A percentile compares a stretch with the other conserved stretches of the same genome.
These are phyloP conservation scores for Monilinia fructigena DNA, from an alignment of 2,329 filamentous ascomycete genomes.

Conservation along the genomic window DNA sequence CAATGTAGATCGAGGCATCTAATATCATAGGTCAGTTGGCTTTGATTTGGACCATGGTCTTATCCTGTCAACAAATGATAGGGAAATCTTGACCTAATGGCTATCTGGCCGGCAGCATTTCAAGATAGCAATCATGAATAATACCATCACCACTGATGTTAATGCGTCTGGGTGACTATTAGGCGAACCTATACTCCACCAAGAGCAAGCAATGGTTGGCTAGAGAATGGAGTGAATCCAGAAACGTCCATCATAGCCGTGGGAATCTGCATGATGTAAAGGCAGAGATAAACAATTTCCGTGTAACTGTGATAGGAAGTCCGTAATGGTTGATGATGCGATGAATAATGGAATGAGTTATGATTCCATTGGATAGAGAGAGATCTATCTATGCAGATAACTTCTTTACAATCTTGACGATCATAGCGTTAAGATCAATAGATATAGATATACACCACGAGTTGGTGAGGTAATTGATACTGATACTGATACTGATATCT, in stretches of 20 bases:
- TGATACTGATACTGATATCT: constrained; percentile 13
- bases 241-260: neutral
- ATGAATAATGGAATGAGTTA: neutral
- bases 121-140: constrained; percentile 17
- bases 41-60: neutral
- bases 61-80: constrained; percentile 15
- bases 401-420: constrained; percentile 1
- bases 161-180: constrained; percentile 4
- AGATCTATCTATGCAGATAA: neutral
- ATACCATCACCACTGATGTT: constrained; percentile 11
- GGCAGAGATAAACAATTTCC: constrained; percentile 9
- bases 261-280: constrained; percentile 5
- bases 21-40: constrained; percentile 18
- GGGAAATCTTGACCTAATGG: constrained; percentile 1
- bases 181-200: constrained; percentile 8
- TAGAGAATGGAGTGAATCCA: neutral
- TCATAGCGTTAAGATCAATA: neutral
- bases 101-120: constrained; percentile 15
- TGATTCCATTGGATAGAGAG: too few species aligned
- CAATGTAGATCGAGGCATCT: constrained; percentile 1
- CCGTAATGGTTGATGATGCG: neutral
- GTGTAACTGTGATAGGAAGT: constrained; percentile 18
- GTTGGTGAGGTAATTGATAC: constrained; percentile 18
- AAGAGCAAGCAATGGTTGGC: constrained; percentile 9
- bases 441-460: neutral